Percentiles rank a stretch among this genome's conserved stretches.
Evolutionary conservation across 225 moss, liverwort and hornwort genomes (phyloP).

Genomic region (Lunularia cruciata): DNA sequence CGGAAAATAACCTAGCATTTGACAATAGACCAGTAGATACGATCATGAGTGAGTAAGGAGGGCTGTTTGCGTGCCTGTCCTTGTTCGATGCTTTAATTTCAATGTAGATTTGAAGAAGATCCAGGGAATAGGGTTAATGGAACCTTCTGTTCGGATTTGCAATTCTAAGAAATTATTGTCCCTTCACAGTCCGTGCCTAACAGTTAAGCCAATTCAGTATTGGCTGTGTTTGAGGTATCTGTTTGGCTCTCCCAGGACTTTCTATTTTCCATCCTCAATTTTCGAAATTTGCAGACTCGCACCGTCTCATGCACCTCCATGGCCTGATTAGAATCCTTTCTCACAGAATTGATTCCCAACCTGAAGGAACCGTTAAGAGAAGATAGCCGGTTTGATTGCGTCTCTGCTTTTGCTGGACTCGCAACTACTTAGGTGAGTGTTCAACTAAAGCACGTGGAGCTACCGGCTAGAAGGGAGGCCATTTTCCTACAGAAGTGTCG

Average conservation of each 20-base stretch:
- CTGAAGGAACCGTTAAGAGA: neutral
- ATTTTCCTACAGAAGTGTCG: too few relatives aligned
- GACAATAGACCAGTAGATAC: neutral
- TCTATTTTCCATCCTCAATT: neutral
- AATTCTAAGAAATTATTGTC: conserved; percentile 1
- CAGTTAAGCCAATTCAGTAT: neutral
- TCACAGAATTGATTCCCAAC: neutral
- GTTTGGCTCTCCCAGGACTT: neutral
- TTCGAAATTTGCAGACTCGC: neutral
- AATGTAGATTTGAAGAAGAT: conserved; percentile 9
- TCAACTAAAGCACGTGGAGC: too few relatives aligned
- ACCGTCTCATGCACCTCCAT: neutral
- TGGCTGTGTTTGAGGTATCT: neutral
- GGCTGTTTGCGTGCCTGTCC: conserved; percentile 6
- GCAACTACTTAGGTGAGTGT: too few relatives aligned
- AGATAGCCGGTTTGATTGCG: neutral
- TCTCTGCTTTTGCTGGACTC: neutral
- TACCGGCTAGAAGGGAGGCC: too few relatives aligned
- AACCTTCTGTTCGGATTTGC: neutral
- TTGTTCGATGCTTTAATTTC: conserved; percentile 11
- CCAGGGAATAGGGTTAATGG: conserved; percentile 11
- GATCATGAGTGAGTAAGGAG: conserved; percentile 18
- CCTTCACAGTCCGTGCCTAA: neutral
- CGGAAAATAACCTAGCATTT: too few relatives aligned
- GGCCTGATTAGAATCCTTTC: neutral